Evolutionary conservation across 164 flowering plant genomes (phyloP).

Genomic region (Magnolia sinica): DNA sequence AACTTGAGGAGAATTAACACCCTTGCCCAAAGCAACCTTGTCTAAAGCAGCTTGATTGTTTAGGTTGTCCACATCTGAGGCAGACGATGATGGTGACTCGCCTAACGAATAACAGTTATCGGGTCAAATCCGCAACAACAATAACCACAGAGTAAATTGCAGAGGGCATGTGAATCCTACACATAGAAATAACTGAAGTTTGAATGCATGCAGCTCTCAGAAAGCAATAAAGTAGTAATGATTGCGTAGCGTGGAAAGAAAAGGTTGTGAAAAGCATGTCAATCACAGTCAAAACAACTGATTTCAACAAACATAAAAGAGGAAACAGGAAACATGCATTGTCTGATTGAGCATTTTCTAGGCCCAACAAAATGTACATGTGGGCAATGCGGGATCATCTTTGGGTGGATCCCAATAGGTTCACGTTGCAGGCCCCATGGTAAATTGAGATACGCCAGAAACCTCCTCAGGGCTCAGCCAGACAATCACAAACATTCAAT

Average conservation of each 20-base stretch:
- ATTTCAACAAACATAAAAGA: too few relatives aligned
- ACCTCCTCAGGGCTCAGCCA: too few relatives aligned
- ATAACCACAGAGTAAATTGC: neutral
- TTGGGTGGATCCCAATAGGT: too few relatives aligned
- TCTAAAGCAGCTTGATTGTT: conserved; percentile 43
- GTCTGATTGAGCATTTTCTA: neutral
- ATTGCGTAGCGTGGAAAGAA: neutral
- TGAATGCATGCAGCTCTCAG: neutral
- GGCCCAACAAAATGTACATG: neutral
- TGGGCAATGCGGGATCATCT: neutral
- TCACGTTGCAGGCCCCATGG: too few relatives aligned
- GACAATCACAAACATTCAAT: too few relatives aligned
- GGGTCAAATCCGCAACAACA: conserved; percentile 1
- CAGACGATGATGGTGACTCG: conserved; percentile 93
- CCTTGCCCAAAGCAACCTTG: conserved; percentile 40
- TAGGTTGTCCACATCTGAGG: conserved; percentile 82
- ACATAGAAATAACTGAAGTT: neutral
- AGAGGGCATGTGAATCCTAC: neutral
- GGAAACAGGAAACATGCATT: too few relatives aligned
- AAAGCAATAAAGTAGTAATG: neutral
- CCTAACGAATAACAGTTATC: conserved; percentile 32
- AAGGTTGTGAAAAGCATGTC: neutral
- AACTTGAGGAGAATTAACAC: conserved; percentile 33
- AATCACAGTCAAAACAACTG: neutral
- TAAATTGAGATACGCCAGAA: too few relatives aligned